Evolutionary conservation across 148 eudicot genomes (phyloP).

Genomic region (Rhododendron vialii): DNA sequence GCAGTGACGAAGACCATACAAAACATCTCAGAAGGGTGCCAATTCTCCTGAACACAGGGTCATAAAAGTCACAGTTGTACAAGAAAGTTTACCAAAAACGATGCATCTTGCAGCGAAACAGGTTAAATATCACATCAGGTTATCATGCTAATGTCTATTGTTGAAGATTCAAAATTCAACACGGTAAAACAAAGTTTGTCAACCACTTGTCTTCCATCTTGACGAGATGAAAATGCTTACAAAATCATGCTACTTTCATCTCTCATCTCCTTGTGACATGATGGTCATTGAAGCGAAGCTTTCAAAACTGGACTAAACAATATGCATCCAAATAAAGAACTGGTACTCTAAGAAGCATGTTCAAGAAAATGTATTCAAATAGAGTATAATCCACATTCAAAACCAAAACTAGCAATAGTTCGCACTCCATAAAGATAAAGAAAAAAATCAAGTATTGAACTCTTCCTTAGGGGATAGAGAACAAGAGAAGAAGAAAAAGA

Average conservation of each 20-base stretch:
- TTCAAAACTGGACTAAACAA: not conserved
- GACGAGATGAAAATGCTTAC: not conserved
- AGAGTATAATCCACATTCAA: not conserved
- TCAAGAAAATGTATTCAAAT: not conserved
- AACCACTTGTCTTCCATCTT: not conserved
- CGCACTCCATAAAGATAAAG: not conserved
- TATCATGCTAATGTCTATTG: not conserved
- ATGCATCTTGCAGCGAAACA: not conserved
- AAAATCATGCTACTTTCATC: not conserved
- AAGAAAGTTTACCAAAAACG: not conserved
- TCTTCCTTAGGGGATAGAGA: not conserved
- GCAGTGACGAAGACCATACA: not conserved
- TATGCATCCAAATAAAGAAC: not conserved
- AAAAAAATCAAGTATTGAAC: not conserved
- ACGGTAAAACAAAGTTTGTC: not conserved
- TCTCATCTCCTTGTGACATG: not conserved
- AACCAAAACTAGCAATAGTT: not conserved
- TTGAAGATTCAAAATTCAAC: not conserved
- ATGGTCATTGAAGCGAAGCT: not conserved
- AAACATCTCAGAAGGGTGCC: not conserved
- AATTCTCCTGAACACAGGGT: not conserved
- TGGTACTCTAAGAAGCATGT: not conserved
- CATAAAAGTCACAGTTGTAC: not conserved
- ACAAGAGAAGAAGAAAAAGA: not conserved
- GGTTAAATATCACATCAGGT: not conserved